These are phyloP conservation scores for Pyricularia sp. DNA, from an alignment of 2,329 filamentous ascomycete species.

Conservation along the genomic window DNA sequence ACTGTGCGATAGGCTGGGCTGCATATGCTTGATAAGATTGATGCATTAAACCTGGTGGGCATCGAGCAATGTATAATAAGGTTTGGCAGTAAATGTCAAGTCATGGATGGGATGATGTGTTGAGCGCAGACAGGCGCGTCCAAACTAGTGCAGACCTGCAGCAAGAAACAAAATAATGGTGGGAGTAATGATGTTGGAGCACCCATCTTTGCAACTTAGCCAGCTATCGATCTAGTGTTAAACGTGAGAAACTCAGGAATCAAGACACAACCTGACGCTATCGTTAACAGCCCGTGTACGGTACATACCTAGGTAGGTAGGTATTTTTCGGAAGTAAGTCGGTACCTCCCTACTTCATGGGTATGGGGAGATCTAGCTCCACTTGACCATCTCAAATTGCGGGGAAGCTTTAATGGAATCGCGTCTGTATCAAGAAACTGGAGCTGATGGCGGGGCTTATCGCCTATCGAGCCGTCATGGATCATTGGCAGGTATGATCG, in stretches of 20 bases:
- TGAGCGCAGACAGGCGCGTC: not conserved
- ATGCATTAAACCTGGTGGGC: not conserved
- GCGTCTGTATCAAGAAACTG: not conserved
- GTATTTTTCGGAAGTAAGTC: not conserved
- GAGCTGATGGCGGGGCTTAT: not conserved
- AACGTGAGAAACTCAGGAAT: not conserved
- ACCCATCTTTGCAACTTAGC: not conserved
- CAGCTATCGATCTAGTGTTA: not conserved
- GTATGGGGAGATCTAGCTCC: not conserved
- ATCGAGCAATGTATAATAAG: not conserved
- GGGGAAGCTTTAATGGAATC: not conserved
- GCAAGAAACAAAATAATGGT: not conserved
- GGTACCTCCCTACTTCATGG: too few species aligned
- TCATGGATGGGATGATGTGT: not conserved
- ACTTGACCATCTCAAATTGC: not conserved
- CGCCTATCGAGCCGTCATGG: not conserved
- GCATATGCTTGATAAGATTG: slow-evolving; percentile 3
- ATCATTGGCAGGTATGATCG: not conserved
- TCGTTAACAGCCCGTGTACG: not conserved
- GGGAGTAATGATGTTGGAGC: not conserved
- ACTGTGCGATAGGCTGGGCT: slow-evolving; percentile 4
- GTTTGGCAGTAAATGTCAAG: not conserved
- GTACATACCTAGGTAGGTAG: too few species aligned
- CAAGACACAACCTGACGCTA: not conserved
- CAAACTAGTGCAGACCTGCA: not conserved